Evolutionary conservation across 192 early-diverging fungal species (phyloP).

Genomic region (Backusella sp.): DNA sequence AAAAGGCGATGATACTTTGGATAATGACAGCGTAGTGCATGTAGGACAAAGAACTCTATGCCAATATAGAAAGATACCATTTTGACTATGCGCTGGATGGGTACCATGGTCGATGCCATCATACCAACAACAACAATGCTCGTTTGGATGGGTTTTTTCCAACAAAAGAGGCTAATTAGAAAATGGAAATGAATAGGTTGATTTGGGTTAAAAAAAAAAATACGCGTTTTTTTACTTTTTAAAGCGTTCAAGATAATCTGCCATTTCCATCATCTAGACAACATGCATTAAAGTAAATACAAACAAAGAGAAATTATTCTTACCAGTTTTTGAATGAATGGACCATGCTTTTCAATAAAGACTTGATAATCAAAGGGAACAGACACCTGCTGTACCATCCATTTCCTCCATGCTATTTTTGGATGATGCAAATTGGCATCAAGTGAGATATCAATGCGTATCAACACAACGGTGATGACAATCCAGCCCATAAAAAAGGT

Average conservation of each 20-base stretch:
- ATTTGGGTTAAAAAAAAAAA: too few relatives aligned
- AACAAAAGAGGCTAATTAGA: slow-evolving; percentile 24
- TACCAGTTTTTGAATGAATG: background rate
- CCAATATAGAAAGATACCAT: slow-evolving; percentile 27
- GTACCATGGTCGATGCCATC: background rate
- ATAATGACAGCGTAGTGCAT: slow-evolving; percentile 39
- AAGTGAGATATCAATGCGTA: background rate
- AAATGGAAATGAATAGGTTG: too few relatives aligned
- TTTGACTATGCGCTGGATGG: slow-evolving; percentile 1
- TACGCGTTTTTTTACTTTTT: slow-evolving; percentile 24
- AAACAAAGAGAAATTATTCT: background rate
- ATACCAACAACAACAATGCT: slow-evolving; percentile 5
- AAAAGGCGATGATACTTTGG: slow-evolving; percentile 46
- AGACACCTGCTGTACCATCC: background rate
- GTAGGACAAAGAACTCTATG: slow-evolving; percentile 43
- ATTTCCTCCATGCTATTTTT: background rate
- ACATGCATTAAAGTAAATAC: too few relatives aligned
- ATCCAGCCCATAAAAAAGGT: background rate
- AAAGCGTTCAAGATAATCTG: slow-evolving; percentile 22
- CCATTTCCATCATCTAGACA: slow-evolving; percentile 19
- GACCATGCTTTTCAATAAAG: background rate
- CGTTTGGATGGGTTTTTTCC: slow-evolving; percentile 23
- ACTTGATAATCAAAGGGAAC: background rate
- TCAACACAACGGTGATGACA: background rate
- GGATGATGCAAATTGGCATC: background rate